Percentiles rank a stretch among this genome's conserved stretches.
These are phyloP conservation scores for Singerocomus rubriflavus DNA, from an alignment of 1,284 basidiomycete genomes.

Conservation along the genomic window DNA sequence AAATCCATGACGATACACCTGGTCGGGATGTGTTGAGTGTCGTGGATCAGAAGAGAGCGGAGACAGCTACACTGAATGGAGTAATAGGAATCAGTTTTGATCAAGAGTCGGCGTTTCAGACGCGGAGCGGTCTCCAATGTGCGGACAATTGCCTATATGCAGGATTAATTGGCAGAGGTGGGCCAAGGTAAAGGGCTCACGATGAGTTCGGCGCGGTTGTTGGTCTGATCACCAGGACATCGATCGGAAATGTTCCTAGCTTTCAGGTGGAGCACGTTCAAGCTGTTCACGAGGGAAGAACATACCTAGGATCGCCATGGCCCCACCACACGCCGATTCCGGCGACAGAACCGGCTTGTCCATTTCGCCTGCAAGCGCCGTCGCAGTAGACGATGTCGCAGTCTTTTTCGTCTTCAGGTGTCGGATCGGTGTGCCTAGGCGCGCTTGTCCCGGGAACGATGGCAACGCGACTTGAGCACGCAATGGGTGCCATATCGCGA, in stretches of 20 bases:
- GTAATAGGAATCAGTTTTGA: conserved; percentile 78
- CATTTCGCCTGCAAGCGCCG: conserved; percentile 79
- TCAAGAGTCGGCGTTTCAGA: conserved; percentile 52
- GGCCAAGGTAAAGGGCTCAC: conserved; percentile 39
- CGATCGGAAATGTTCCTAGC: conserved; percentile 72
- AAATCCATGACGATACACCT: conserved; percentile 70
- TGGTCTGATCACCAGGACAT: conserved; percentile 81
- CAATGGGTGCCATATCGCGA: neutral
- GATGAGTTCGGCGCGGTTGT: conserved; percentile 84
- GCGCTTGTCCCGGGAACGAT: neutral
- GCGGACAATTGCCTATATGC: conserved; percentile 66
- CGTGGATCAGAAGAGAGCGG: neutral
- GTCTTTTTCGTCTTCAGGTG: conserved; percentile 17
- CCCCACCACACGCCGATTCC: conserved; percentile 82
- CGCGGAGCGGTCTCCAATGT: conserved; percentile 63
- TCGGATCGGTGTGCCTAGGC: neutral
- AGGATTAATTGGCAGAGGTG: conserved; percentile 2
- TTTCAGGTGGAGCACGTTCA: neutral
- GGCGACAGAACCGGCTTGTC: conserved; percentile 53
- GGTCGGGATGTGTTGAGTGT: conserved; percentile 8
- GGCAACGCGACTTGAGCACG: conserved; percentile 2
- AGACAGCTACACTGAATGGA: conserved; percentile 59
- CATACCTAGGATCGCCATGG: conserved; percentile 54
- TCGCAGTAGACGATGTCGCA: conserved; percentile 67
- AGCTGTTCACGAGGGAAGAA: neutral